Evolutionary conservation across 352 stramenopile genomes (phyloP).

Genomic region (Phytopythium kandeliae): DNA sequence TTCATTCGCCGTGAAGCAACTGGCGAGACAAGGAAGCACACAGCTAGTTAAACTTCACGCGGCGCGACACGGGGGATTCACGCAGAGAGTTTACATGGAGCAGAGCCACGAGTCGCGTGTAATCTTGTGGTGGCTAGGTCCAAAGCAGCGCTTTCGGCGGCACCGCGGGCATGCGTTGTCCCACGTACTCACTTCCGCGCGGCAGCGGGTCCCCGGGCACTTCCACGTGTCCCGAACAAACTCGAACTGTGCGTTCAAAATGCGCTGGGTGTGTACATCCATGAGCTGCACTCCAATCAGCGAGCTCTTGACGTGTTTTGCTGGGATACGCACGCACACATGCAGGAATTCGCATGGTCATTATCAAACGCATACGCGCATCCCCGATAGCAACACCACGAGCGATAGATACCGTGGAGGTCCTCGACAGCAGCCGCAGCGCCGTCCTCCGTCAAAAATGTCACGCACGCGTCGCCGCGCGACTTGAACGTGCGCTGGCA

Average conservation of each 20-base stretch:
- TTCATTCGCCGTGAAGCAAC: slow-evolving; percentile 50
- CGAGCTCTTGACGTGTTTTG: slow-evolving; percentile 57
- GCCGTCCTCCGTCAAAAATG: slow-evolving; percentile 31
- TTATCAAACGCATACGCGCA: not conserved
- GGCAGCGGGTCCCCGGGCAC: slow-evolving; percentile 33
- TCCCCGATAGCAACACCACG: no score
- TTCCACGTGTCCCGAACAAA: slow-evolving; percentile 43
- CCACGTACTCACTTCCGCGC: slow-evolving; percentile 63
- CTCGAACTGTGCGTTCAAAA: slow-evolving; percentile 41
- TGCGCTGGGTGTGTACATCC: slow-evolving; percentile 34
- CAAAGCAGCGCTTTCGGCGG: slow-evolving; percentile 39
- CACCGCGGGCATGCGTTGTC: slow-evolving; percentile 44
- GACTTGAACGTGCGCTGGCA: slow-evolving; percentile 45
- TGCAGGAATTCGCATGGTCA: not conserved
- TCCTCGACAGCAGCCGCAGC: slow-evolving; percentile 44
- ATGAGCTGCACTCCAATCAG: slow-evolving; percentile 42
- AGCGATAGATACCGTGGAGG: slow-evolving; percentile 28
- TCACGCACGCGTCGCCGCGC: slow-evolving; percentile 47
- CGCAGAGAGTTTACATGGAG: slow-evolving; percentile 35
- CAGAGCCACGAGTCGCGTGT: slow-evolving; percentile 51
- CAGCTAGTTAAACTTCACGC: not conserved
- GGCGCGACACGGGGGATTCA: no score
- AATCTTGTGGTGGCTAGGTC: slow-evolving; percentile 41
- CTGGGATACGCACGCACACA: slow-evolving; percentile 13
- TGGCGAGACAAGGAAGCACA: slow-evolving; percentile 14